Evolutionary conservation across 768 basidiomycete species (phyloP).

Genomic region (Boletellus ananiceps): DNA sequence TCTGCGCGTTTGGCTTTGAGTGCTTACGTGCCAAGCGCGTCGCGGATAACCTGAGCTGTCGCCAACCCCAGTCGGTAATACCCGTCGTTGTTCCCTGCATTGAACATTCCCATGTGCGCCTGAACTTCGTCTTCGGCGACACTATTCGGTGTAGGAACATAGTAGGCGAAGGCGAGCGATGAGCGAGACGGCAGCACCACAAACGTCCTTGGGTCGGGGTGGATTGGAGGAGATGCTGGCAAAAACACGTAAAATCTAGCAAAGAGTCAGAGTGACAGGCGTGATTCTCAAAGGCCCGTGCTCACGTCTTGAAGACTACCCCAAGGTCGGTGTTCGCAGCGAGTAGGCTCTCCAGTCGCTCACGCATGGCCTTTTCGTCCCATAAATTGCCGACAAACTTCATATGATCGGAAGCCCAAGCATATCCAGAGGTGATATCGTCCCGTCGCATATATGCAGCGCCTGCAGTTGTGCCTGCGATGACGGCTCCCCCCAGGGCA

Average conservation of each 20-base stretch:
- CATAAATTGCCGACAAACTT: constrained; percentile 83
- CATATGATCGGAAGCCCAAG: constrained; percentile 84
- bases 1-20: not conserved
- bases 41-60: constrained; percentile 56
- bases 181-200: constrained; percentile 60
- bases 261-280: constrained; percentile 1
- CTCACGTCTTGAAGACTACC: constrained; percentile 71
- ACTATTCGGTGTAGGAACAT: constrained; percentile 60
- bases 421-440: constrained; percentile 64
- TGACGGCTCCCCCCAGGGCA: constrained; percentile 65
- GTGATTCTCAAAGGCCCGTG: constrained; percentile 8
- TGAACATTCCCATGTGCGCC: constrained; percentile 90
- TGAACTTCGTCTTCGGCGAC: constrained; percentile 71
- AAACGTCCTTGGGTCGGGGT: constrained; percentile 65
- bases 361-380: constrained; percentile 63
- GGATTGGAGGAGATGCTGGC: constrained; percentile 60
- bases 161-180: constrained; percentile 48
- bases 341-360: constrained; percentile 59
- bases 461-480: constrained; percentile 82
- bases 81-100: constrained; percentile 75
- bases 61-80: constrained; percentile 82
- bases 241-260: constrained; percentile 75
- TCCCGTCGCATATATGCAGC: constrained; percentile 80
- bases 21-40: constrained; percentile 37
- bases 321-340: constrained; percentile 56